phyloP scores from a whole-genome alignment of 352 stramenopile species.

The Globisporangium rhizosaccharum region DNA sequence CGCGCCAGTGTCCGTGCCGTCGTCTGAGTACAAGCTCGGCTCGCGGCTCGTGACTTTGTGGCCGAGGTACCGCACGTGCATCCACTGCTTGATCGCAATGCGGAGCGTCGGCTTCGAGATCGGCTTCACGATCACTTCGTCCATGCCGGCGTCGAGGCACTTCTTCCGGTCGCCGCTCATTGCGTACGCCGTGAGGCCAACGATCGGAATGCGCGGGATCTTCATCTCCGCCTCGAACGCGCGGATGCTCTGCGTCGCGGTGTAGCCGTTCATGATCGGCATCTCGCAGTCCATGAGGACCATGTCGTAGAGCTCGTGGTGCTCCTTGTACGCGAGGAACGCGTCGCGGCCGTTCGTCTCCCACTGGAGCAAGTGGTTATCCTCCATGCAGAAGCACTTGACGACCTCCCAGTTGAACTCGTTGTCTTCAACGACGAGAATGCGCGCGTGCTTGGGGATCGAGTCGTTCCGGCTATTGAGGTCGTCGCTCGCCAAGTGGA shows the following conservation, averaged over 20 bases:
- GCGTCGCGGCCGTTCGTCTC: slow-evolving; percentile 73
- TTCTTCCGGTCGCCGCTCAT: slow-evolving; percentile 84
- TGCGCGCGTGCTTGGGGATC: slow-evolving; percentile 64
- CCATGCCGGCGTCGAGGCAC: slow-evolving; percentile 79
- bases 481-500: slow-evolving; percentile 14
- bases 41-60: slow-evolving; percentile 33
- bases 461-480: slow-evolving; percentile 12
- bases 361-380: slow-evolving; percentile 80
- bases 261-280: slow-evolving; percentile 85
- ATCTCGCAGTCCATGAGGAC: slow-evolving; percentile 87
- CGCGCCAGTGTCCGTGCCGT: slow-evolving; percentile 19
- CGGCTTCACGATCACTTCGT: slow-evolving; percentile 85
- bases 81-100: slow-evolving; percentile 74
- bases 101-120: slow-evolving; percentile 65
- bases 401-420: slow-evolving; percentile 90
- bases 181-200: slow-evolving; percentile 80
- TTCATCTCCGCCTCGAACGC: slow-evolving; percentile 62
- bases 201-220: slow-evolving; percentile 68
- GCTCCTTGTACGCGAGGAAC: slow-evolving; percentile 63
- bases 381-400: slow-evolving; percentile 80
- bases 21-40: slow-evolving; percentile 31
- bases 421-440: slow-evolving; percentile 86
- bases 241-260: slow-evolving; percentile 63
- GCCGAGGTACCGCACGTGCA: slow-evolving; percentile 62
- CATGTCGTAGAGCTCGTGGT: slow-evolving; percentile 73